Conservation (phyloP, 805 yeast species). For the Lachancea kluyveri region DNA sequence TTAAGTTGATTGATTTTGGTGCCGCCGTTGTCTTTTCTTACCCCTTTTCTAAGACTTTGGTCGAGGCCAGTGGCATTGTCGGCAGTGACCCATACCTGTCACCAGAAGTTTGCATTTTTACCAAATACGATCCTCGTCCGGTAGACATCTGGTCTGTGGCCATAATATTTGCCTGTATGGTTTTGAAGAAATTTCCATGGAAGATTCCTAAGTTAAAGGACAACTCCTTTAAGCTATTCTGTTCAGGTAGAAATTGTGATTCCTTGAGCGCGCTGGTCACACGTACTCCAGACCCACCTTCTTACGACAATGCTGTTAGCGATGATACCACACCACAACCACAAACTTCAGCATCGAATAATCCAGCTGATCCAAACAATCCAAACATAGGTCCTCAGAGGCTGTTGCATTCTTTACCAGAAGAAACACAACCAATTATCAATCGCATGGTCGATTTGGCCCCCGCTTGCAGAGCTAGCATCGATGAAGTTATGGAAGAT, state of each 20-base stretch:
- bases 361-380: conserved; percentile 45
- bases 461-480: conserved; percentile 78
- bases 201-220: conserved; percentile 81
- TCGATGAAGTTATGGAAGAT: conserved; percentile 72
- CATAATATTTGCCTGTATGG: conserved; percentile 88
- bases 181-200: conserved; percentile 90
- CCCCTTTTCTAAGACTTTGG: conserved; percentile 67
- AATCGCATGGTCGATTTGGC: conserved; percentile 77
- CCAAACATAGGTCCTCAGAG: conserved; percentile 69
- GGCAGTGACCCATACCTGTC: conserved; percentile 89
- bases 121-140: conserved; percentile 84
- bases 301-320: conserved; percentile 23
- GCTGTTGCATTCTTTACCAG: conserved; percentile 62
- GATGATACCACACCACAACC: conserved; percentile 9
- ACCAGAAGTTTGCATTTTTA: conserved; percentile 82
- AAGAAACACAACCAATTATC: conserved; percentile 59
- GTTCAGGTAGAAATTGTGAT: conserved; percentile 63
- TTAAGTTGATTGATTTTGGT: conserved; percentile 88
- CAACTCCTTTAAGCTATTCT: conserved; percentile 75
- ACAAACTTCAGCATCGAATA: conserved; percentile 17
- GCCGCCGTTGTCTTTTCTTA: conserved; percentile 87
- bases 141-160: conserved; percentile 94
- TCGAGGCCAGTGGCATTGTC: conserved; percentile 78
- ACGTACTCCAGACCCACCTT: conserved; percentile 44
- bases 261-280: conserved; percentile 59